Conservation (phyloP, 2,329 filamentous ascomycete genomes). For the Aplosporella prunicola region DNA sequence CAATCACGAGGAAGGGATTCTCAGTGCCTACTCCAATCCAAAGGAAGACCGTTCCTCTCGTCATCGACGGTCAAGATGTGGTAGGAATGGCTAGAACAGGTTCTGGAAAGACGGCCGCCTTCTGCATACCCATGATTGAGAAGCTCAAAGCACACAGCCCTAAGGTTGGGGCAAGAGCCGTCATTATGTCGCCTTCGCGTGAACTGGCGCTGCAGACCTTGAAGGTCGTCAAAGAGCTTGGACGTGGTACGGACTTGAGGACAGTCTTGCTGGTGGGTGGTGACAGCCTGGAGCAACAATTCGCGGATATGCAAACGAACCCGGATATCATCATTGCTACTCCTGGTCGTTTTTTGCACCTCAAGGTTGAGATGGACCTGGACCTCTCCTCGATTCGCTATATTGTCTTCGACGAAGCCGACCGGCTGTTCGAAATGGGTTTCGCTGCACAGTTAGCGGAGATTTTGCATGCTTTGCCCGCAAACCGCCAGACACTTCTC, state of each 20-base stretch:
- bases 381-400: conserved; percentile 88
- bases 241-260: conserved; percentile 81
- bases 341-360: conserved; percentile 87
- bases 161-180: conserved; percentile 72
- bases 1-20: conserved; percentile 89
- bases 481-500: conserved; percentile 76
- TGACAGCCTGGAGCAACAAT: conserved; percentile 92
- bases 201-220: conserved; percentile 91
- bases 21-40: conserved; percentile 95
- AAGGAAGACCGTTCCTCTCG: conserved; percentile 86
- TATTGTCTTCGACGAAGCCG: conserved; percentile 95
- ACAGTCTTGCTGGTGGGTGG: conserved; percentile 87
- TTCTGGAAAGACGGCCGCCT: conserved; percentile 95
- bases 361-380: conserved; percentile 93
- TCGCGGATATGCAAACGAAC: conserved; percentile 83
- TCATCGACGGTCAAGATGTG: conserved; percentile 87
- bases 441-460: conserved; percentile 89
- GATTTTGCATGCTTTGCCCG: conserved; percentile 79
- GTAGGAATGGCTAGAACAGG: conserved; percentile 99
- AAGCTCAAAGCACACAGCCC: conserved; percentile 79
- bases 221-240: conserved; percentile 92
- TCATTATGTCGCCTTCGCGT: conserved; percentile 86
- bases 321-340: conserved; percentile 97
- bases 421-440: conserved; percentile 96
- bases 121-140: conserved; percentile 98